Base-by-base conservation (phyloP, 75 land plant genomes). In the Cunninghamia lanceolata region DNA sequence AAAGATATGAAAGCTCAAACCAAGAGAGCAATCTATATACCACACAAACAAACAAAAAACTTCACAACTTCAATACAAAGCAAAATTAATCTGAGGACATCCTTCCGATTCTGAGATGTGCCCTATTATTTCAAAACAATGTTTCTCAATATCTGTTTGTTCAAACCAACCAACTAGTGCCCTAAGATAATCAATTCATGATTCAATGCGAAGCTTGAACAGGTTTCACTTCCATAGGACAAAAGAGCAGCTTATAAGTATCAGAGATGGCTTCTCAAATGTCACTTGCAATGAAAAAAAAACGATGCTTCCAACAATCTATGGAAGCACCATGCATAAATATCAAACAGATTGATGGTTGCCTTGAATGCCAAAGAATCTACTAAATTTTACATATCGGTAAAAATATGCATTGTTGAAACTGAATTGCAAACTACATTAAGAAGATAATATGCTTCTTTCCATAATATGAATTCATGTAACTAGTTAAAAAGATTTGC, bases 1-100 rank as follows among this genome's bases (percentile, higher is more conserved):
- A 46, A 47, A 85, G 36, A 39, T 3, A 45, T 83, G 84, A 38
- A 83, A 83, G 30, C 21, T 83, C 38, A 83, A 53, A 83, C 7
- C 9, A 83, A 52, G 84, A 13, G 66, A 52, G 35, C 66, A 47
- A 52, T 34, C 30, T 47, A 36, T 39, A 7, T 78, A 78, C 21
- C 39, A 5, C 25, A 78, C 28, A 78, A 78, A 36, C 43, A 17
- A 7, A 75, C 46, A 16, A 4, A 73, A 34, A 32, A 73, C 32
- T 73, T 73, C 36, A 73, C 75, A 25, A 73, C 36, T 73, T 73
- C 3, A 73, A 73, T 2, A 73, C 38, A 73, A 73, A 9, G 68
- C 68, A 63, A 73, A 2, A 73, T 70, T n/a, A 34, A 32, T 73
- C 75, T 32, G 16, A 73, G 16, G 36, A 32, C 75, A 73, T 73